Evolutionary conservation across 495 filamentous ascomycete genomes (phyloP).

Genomic region (Daldinia loculata): DNA sequence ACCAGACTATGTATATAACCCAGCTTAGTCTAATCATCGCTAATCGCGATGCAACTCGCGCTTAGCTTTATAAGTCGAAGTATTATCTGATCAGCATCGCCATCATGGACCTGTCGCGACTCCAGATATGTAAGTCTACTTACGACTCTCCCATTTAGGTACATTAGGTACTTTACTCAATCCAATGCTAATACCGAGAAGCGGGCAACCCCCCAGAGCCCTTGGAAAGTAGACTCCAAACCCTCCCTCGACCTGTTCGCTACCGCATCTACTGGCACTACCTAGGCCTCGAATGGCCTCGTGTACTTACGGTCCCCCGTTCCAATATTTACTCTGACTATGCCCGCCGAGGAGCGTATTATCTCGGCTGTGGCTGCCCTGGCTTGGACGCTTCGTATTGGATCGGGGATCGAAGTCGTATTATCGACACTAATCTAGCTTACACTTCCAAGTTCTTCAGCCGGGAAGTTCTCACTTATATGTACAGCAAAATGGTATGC

Average conservation of each 20-base stretch:
- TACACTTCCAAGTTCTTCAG: neutral
- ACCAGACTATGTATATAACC: too few relatives aligned
- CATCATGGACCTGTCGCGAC: too few relatives aligned
- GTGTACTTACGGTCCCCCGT: neutral
- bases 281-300: neutral
- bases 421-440: neutral
- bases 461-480: neutral
- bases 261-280: neutral
- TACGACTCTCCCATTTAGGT: too few relatives aligned
- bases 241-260: neutral
- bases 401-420: accelerated
- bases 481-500: neutral
- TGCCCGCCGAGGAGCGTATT: neutral
- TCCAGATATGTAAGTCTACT: too few relatives aligned
- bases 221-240: neutral
- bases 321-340: too few relatives aligned
- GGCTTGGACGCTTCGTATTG: neutral
- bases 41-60: too few relatives aligned
- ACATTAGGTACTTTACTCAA: too few relatives aligned
- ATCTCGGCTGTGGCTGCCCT: neutral
- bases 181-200: neutral
- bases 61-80: too few relatives aligned
- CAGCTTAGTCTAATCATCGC: too few relatives aligned
- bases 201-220: neutral
- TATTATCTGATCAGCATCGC: too few relatives aligned